Base-by-base conservation (phyloP, 1,139 yeast species). In the Starmera stellimalicola region DNA sequence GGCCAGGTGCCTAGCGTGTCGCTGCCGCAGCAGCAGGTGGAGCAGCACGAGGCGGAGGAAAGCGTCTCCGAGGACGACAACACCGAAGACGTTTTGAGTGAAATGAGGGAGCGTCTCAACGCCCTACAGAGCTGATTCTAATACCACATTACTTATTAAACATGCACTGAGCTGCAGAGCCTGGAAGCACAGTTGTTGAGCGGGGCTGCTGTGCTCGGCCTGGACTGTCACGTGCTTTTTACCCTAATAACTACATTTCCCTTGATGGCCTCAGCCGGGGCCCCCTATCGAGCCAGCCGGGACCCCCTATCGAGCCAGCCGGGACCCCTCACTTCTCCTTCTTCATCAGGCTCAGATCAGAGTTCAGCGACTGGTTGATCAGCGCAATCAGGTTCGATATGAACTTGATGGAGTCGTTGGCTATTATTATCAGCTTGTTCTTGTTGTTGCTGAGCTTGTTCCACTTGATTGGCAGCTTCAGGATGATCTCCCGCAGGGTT, bases 91-190 rank as follows among this genome's bases (percentile, higher is more conserved):
- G 93, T 84, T 47, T 62, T 91, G 40, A 77, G 76, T 46, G 88
- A 78, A 48, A 91, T 91, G 96, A 70, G 95, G 43, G 91, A 88
- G 51, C 64, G 97, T 38, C 65, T 91, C 36, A 77, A 69, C 50
- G 97, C 96, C 0, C 61, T 91, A 40, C 96, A 88, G 55, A 82
- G 77, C 43, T 81, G 52, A 51, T 20, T 14, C 24, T 19, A 16
- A n/a, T n/a, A n/a, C n/a, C n/a, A n/a, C n/a, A n/a, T n/a, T n/a
- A n/a, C n/a, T n/a, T n/a, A n/a, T n/a, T n/a, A n/a, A n/a, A n/a
- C n/a, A n/a, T n/a, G n/a, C n/a, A n/a, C n/a, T n/a, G n/a, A n/a
- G n/a, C n/a, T n/a, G n/a, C n/a, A n/a, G n/a, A n/a, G n/a, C n/a
- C n/a, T n/a, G n/a, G n/a, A n/a, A n/a, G n/a, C n/a, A n/a, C n/a